Conservation (phyloP, 1,284 basidiomycete genomes). For the Vanrija humicola region DNA sequence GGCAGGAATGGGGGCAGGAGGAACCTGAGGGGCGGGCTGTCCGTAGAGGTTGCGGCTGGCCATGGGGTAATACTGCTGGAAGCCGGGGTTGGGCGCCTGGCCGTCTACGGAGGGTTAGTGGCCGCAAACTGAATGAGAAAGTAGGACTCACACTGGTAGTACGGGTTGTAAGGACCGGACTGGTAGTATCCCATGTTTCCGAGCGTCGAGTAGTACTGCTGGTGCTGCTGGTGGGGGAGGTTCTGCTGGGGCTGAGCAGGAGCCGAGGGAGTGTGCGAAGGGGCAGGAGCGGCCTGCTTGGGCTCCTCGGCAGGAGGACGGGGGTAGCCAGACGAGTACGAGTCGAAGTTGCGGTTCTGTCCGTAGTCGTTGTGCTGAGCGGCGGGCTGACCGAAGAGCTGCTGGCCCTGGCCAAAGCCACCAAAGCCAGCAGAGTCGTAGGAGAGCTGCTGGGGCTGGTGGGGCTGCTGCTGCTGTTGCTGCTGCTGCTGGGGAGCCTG, state of each 20-base stretch:
- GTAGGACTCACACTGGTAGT: slow-evolving; percentile 47
- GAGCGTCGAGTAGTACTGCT: slow-evolving; percentile 41
- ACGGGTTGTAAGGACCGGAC: slow-evolving; percentile 49
- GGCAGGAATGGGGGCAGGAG: slow-evolving; percentile 38
- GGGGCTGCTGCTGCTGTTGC: slow-evolving; percentile 24
- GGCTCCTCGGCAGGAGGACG: slow-evolving; percentile 42
- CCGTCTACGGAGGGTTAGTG: slow-evolving; percentile 27
- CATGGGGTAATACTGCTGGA: slow-evolving; percentile 50
- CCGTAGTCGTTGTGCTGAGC: slow-evolving; percentile 20
- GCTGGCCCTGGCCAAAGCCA: slow-evolving; percentile 14
- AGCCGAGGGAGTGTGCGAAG: slow-evolving; percentile 33
- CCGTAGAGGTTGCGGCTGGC: slow-evolving; percentile 44
- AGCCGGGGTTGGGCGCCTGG: slow-evolving; percentile 45
- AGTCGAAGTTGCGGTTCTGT: slow-evolving; percentile 40
- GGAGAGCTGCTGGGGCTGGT: slow-evolving; percentile 26
- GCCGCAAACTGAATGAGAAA: too few species aligned
- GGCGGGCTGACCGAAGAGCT: slow-evolving; percentile 15
- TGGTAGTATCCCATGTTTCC: slow-evolving; percentile 49
- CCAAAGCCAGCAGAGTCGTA: slow-evolving; percentile 19
- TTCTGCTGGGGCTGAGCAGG: slow-evolving; percentile 37
- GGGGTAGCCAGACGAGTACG: slow-evolving; percentile 46
- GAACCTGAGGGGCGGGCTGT: slow-evolving; percentile 41
- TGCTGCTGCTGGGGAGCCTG: slow-evolving; percentile 13
- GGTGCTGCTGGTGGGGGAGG: slow-evolving; percentile 42
- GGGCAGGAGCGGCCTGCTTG: slow-evolving; percentile 33